Conservation (phyloP, 768 basidiomycete genomes). For the Tubosaeta sp. region DNA sequence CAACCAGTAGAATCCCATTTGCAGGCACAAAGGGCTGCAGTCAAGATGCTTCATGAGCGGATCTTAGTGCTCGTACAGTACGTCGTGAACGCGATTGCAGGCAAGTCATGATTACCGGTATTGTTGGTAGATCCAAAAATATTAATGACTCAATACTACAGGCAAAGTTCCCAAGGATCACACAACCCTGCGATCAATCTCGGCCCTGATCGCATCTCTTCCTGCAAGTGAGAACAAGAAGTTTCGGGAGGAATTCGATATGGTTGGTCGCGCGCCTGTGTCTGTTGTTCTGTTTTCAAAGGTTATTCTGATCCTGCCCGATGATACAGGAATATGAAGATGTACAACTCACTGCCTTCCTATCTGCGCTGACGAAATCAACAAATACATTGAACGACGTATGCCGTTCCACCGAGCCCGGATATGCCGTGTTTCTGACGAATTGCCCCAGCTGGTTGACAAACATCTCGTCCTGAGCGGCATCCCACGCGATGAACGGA, state of each 20-base stretch:
- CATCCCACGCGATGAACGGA: conserved; percentile 47
- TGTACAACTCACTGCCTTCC: conserved; percentile 86
- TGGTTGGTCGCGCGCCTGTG: conserved; percentile 41
- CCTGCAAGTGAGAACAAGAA: conserved; percentile 80
- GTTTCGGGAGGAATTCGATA: conserved; percentile 87
- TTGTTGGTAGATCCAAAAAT: background rate
- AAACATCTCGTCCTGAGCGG: conserved; percentile 65
- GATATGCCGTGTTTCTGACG: conserved; percentile 2
- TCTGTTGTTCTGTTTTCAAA: background rate
- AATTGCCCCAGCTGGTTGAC: conserved; percentile 58
- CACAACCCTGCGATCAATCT: conserved; percentile 74
- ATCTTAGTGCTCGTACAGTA: conserved; percentile 86
- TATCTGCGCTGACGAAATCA: conserved; percentile 86
- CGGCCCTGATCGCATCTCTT: conserved; percentile 81
- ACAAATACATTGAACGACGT: conserved; percentile 88
- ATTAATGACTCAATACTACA: conserved; percentile 22
- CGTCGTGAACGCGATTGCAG: conserved; percentile 69
- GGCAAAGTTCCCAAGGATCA: conserved; percentile 78
- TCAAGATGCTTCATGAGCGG: conserved; percentile 94
- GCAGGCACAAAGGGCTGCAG: conserved; percentile 88
- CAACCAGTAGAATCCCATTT: conserved; percentile 81
- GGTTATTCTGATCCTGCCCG: conserved; percentile 1
- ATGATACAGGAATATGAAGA: conserved; percentile 84
- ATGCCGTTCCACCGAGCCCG: conserved; percentile 27
- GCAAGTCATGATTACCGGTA: conserved; percentile 36